These are phyloP conservation scores for Fusarium zealandicum DNA, from an alignment of 2,329 filamentous ascomycete genomes.

Conservation along the genomic window DNA sequence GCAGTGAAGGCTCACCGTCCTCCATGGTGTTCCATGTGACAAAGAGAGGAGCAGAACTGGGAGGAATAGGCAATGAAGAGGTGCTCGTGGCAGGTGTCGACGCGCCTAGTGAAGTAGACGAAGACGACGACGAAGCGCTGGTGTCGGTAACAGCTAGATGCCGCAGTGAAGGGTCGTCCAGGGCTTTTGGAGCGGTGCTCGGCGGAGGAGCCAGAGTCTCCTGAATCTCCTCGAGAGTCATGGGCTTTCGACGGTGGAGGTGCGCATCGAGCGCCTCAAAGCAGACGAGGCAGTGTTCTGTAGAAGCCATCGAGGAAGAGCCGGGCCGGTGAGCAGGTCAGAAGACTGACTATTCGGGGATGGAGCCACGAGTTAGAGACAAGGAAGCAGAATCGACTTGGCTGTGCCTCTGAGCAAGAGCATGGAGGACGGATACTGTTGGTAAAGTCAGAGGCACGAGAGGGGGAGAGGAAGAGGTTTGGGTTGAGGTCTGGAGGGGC, in stretches of 20 bases:
- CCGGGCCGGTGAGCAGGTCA: constrained; percentile 15
- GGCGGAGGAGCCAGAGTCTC: constrained; percentile 62
- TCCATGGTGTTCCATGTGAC: constrained; percentile 88
- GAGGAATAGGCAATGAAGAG: constrained; percentile 48
- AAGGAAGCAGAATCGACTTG: constrained; percentile 14
- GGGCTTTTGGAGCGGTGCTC: constrained; percentile 25
- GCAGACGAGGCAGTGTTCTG: constrained; percentile 88
- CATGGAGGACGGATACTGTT: constrained; percentile 13
- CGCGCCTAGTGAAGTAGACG: constrained; percentile 53
- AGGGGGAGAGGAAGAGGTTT: not conserved
- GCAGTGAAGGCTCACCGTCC: constrained; percentile 63
- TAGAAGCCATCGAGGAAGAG: constrained; percentile 72
- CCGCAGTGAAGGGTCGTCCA: constrained; percentile 53
- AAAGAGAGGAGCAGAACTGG: constrained; percentile 76
- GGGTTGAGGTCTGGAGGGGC: constrained; percentile 13
- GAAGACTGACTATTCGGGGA: constrained; percentile 12
- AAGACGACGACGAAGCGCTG: constrained; percentile 46
- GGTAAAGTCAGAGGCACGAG: constrained; percentile 1
- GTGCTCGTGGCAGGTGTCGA: constrained; percentile 56
- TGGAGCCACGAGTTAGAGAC: constrained; percentile 15
- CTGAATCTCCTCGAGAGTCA: constrained; percentile 74
- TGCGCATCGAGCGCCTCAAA: constrained; percentile 85
- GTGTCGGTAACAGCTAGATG: constrained; percentile 48
- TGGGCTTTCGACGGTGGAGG: constrained; percentile 72
- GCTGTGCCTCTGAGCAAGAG: constrained; percentile 19